Percentiles rank a stretch among this genome's conserved stretches.
Conservation (phyloP, 768 basidiomycete genomes). For the Pholiota molesta region DNA sequence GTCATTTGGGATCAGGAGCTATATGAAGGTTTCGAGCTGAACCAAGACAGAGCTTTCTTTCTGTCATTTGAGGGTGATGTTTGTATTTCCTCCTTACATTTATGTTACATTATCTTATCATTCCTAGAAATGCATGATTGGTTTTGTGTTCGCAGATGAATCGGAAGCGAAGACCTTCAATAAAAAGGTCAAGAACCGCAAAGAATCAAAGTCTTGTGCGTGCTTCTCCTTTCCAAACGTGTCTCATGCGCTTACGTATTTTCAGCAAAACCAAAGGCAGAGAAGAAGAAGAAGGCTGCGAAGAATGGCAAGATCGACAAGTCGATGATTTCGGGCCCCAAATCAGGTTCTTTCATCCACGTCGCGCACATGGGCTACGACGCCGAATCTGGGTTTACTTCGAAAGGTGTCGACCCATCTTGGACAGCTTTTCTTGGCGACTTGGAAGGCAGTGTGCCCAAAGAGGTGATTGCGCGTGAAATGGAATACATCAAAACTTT, state of each 20-base stretch:
- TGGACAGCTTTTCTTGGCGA: slow-evolving; percentile 78
- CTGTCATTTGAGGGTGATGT: slow-evolving; percentile 94
- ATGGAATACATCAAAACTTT: slow-evolving; percentile 91
- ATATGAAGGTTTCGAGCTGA: slow-evolving; percentile 79
- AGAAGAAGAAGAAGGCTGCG: slow-evolving; percentile 65
- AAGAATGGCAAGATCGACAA: slow-evolving; percentile 89
- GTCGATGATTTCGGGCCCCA: slow-evolving; percentile 86
- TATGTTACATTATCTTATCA: slow-evolving; percentile 10
- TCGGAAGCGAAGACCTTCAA: slow-evolving; percentile 80
- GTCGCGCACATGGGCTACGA: slow-evolving; percentile 97
- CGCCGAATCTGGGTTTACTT: slow-evolving; percentile 82
- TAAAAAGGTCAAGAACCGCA: slow-evolving; percentile 80
- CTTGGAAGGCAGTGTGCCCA: slow-evolving; percentile 61
- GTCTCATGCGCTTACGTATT: slow-evolving; percentile 11
- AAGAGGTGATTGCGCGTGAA: slow-evolving; percentile 72
- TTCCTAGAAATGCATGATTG: slow-evolving; percentile 85
- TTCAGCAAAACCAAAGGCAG: slow-evolving; percentile 50
- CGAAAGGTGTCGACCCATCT: slow-evolving; percentile 84
- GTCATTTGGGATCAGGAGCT: slow-evolving; percentile 94
- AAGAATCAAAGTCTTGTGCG: slow-evolving; percentile 59
- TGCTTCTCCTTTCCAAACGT: background rate
- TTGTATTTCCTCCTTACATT: slow-evolving; percentile 35
- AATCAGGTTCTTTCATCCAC: slow-evolving; percentile 79
- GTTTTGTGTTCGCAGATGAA: slow-evolving; percentile 88
- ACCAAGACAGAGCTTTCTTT: slow-evolving; percentile 87